Base-by-base conservation (phyloP, 306 rosid genomes). In the Fagus crenata region DNA sequence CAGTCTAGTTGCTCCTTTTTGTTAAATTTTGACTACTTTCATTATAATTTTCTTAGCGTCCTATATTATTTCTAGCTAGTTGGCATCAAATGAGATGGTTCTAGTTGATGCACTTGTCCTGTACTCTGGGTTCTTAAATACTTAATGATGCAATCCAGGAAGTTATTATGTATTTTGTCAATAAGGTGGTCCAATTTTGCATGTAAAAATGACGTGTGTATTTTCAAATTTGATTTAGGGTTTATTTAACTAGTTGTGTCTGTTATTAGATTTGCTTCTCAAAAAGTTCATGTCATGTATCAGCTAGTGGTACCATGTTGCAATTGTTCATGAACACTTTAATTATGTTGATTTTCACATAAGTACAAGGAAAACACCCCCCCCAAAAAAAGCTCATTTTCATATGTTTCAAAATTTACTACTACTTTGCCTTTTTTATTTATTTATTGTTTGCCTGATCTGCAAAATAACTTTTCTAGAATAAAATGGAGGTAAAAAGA, bases 1-100 rank as follows among this genome's bases (percentile, higher is more conserved):
- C 56, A 92, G 75, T 84, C 77, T 90, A 82, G 89, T 92, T 55
- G 73, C 89, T 77, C 96, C 97, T 76, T 86, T 87, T 35, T 85
- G 91, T 69, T 88, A 55, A 53, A 69, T 18, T 53, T 69, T 49
- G 58, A 33, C 67, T 22, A 22, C 28, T 22, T 36, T 71, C 14
- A 55, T 53, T 65, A 63, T 58, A 31, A 60, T 55, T 40, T 73
- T 31, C 36, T 37, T 41, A 55, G 59, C 74, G 58, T 54, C 70
- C 60, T 55, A 60, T 46, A 58, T 49, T 75, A 51, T 14, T 14
- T 7, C 51, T 7, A 46, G 8, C 54, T 43, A 74, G 43, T 49
- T 1, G 32, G 31, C 64, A 76, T 59, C 76, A 51, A 67, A 68
- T 58, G 37, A 79, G 71, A 86, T 82, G 86, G 87, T 72, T 72